Evolutionary conservation across 2,329 filamentous ascomycete genomes (phyloP), one percentile per base, ranked within the genome.

Genomic region (Celoporthe dispersa): DNA sequence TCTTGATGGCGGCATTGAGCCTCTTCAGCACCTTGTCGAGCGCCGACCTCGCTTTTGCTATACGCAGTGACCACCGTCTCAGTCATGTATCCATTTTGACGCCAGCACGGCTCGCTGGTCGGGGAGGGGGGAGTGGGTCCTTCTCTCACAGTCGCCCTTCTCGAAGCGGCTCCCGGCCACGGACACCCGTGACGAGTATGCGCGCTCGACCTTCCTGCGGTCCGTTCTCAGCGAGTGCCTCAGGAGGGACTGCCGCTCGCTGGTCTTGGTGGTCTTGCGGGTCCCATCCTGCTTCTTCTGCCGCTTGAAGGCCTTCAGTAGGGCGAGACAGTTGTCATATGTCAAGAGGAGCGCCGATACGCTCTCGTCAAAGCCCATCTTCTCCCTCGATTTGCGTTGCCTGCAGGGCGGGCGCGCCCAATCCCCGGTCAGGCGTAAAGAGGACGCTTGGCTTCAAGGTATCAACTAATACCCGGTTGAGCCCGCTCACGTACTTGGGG

Each of bases 101-200:
- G 44, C 12, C 35, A 28, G 16, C n/a, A 16, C 51, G 51, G 51
- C 6, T 48, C 41, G 6, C 41, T 48, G 41, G 19, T 48, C 19
- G 22, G 44, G 6, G 16, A 19, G 41, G n/a, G 6, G 35, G 5
- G 64, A 9, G 41, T 28, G 28, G 33, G 64, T 14, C 75, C 82
- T 78, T 76, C 11, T 75, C 83, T 79, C 75, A 86, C 85, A 80
- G 75, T 87, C 86, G 25, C 86, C 85, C 69, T 79, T 80, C 39
- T 82, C 80, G 41, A 87, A 80, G 1, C 76, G 77, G 51, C 75
- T 77, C 11, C 85, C 85, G 63, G 79, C 75, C 53, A 80, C 78
- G 1, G 79, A 80, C 4, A 85, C 73, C 16, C 79, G 79, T 11
- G 79, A 78, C 2, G 79, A 79, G 73, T 87, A 87, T 8, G 79